phyloP scores from a whole-genome alignment of 108 stramenopile genomes.

The Nitzschia palea region DNA sequence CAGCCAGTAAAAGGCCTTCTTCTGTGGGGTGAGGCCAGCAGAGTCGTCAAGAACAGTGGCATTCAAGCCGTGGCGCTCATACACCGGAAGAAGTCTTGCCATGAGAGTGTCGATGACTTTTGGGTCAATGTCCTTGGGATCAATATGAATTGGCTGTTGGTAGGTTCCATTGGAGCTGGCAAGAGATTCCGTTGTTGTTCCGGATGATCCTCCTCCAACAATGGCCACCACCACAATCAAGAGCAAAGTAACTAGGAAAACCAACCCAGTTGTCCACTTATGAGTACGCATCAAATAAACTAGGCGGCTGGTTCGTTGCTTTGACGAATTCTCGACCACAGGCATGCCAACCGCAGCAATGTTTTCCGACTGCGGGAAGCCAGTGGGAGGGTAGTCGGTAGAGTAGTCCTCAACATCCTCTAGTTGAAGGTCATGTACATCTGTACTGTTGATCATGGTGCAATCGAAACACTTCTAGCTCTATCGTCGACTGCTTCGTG shows the following conservation, averaged over 20 bases:
- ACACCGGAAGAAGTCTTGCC: slow-evolving; percentile 6
- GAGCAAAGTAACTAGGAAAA: slow-evolving; percentile 9
- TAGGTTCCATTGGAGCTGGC: background rate
- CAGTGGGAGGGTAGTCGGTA: slow-evolving; percentile 28
- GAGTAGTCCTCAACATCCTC: slow-evolving; percentile 45
- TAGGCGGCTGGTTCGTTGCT: slow-evolving; percentile 14
- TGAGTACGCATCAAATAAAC: slow-evolving; percentile 17
- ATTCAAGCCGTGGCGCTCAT: slow-evolving; percentile 31
- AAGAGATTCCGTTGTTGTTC: background rate
- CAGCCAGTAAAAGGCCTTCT: slow-evolving; percentile 30
- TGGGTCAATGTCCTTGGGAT: slow-evolving; percentile 15
- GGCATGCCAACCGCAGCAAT: slow-evolving; percentile 14
- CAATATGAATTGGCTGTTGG: slow-evolving; percentile 1
- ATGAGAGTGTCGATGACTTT: slow-evolving; percentile 6
- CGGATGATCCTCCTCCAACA: background rate
- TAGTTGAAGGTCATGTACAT: slow-evolving; percentile 18
- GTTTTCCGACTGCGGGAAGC: slow-evolving; percentile 25
- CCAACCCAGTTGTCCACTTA: slow-evolving; percentile 19
- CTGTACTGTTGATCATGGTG: slow-evolving; percentile 10
- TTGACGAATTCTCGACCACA: too few species aligned
- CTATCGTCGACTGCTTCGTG: too few species aligned
- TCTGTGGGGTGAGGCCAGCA: slow-evolving; percentile 26
- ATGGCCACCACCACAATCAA: slow-evolving; percentile 21
- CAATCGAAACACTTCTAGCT: too few species aligned
- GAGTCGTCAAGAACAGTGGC: slow-evolving; percentile 5